These are phyloP conservation scores for Sphagnurus paluster DNA, from an alignment of 1,284 basidiomycete genomes.

Conservation along the genomic window DNA sequence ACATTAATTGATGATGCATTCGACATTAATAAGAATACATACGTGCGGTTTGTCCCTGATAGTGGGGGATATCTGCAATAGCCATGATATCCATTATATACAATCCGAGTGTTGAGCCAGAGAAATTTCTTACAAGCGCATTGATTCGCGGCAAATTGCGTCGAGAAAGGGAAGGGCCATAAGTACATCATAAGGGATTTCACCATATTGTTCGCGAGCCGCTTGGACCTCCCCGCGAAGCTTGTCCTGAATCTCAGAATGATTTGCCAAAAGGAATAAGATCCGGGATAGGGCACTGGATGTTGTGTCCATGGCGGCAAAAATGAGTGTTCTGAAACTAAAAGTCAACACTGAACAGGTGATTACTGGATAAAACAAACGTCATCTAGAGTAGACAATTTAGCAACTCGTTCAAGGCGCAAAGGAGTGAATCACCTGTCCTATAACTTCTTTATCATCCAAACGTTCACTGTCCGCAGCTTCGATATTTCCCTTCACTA, in stretches of 20 bases:
- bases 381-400: neutral
- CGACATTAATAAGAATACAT: slow-evolving; percentile 18
- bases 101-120: neutral
- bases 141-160: slow-evolving; percentile 31
- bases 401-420: too few relatives aligned
- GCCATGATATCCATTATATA: slow-evolving; percentile 4
- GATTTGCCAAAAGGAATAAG: slow-evolving; percentile 24
- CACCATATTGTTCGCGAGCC: slow-evolving; percentile 19
- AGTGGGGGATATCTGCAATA: slow-evolving; percentile 32
- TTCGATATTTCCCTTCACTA: slow-evolving; percentile 33
- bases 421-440: slow-evolving; percentile 17
- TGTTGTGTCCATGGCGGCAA: slow-evolving; percentile 31
- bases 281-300: slow-evolving; percentile 27
- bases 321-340: slow-evolving; percentile 16
- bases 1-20: neutral
- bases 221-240: slow-evolving; percentile 26
- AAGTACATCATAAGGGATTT: slow-evolving; percentile 34
- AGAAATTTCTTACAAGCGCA: slow-evolving; percentile 36
- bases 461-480: slow-evolving; percentile 30
- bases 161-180: slow-evolving; percentile 41
- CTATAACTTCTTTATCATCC: slow-evolving; percentile 30
- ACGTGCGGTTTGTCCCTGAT: slow-evolving; percentile 24
- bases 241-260: slow-evolving; percentile 28
- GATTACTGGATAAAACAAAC: neutral
- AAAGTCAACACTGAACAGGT: neutral